Evolutionary conservation across 2,329 filamentous ascomycete species (phyloP).

Genomic region (Boeremia exigua): DNA sequence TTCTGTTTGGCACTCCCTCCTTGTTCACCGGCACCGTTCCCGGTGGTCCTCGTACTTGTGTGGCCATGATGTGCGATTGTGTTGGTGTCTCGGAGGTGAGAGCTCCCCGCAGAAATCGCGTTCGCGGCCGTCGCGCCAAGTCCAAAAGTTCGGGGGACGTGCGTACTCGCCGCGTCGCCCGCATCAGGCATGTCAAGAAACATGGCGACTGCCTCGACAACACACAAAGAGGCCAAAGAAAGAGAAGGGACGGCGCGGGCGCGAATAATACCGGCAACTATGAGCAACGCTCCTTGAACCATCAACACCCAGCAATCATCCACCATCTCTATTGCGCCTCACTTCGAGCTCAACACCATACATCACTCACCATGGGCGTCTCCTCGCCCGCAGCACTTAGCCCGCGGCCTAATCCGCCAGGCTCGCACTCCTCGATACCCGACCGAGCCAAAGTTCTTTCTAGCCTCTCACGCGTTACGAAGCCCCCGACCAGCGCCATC

Average conservation of each 20-base stretch:
- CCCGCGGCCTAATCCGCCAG: conserved; percentile 35
- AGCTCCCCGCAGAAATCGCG: conserved; percentile 38
- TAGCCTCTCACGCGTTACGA: conserved; percentile 34
- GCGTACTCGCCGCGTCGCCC: conserved; percentile 22
- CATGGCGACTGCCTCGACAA: neutral
- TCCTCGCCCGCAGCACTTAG: conserved; percentile 36
- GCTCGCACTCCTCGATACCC: conserved; percentile 19
- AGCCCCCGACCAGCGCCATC: conserved; percentile 22
- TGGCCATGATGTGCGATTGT: conserved; percentile 29
- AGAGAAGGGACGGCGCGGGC: conserved; percentile 5
- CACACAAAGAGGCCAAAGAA: neutral
- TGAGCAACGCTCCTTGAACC: neutral
- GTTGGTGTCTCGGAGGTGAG: conserved; percentile 17
- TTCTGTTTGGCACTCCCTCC: conserved; percentile 39
- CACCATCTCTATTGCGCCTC: conserved; percentile 4
- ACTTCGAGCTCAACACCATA: conserved; percentile 4
- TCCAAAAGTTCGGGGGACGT: conserved; percentile 27
- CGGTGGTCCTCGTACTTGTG: conserved; percentile 32
- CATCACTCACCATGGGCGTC: conserved; percentile 27
- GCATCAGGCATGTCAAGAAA: conserved; percentile 5
- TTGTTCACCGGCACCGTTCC: conserved; percentile 27
- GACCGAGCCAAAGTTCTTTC: conserved; percentile 43
- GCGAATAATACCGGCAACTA: neutral
- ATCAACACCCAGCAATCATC: neutral
- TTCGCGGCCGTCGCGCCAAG: conserved; percentile 20